Conservation (phyloP, 139 green algal genomes). For the Choricystis sp. region DNA sequence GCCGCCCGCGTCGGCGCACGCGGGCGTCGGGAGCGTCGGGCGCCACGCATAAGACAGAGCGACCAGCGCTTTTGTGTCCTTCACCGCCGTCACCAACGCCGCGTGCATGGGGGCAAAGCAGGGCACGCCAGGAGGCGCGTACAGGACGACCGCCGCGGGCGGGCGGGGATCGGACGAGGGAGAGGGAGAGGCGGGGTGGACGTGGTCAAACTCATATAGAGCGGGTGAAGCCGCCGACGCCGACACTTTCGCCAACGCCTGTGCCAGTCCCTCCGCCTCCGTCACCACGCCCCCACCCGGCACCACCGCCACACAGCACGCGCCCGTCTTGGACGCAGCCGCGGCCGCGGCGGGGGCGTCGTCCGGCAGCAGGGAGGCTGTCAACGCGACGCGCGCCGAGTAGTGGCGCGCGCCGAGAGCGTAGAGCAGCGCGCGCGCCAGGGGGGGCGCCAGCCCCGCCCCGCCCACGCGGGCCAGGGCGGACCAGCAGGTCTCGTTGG, state of each 20-base stretch:
- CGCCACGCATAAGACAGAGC: conserved; percentile 37
- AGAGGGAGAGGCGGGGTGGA: conserved; percentile 8
- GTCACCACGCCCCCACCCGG: conserved; percentile 5
- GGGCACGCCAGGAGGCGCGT: conserved; percentile 31
- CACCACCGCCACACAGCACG: conserved; percentile 36
- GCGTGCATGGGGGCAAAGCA: conserved; percentile 43
- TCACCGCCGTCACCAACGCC: conserved; percentile 12
- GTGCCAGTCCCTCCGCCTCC: conserved; percentile 3
- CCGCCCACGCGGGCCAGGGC: not conserved
- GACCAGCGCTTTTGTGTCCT: too few species aligned
- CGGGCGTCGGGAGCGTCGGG: conserved; percentile 27
- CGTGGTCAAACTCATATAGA: conserved; percentile 43
- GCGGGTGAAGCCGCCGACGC: not conserved
- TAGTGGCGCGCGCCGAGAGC: conserved; percentile 47
- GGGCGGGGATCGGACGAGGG: too few species aligned
- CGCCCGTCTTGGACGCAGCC: not conserved
- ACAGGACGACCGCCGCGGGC: conserved; percentile 25
- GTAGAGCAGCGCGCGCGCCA: conserved; percentile 25
- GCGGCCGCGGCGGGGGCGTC: conserved; percentile 5
- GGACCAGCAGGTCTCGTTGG: conserved; percentile 13
- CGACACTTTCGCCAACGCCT: conserved; percentile 1
- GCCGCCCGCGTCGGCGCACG: conserved; percentile 1
- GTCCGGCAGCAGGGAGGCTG: conserved; percentile 22
- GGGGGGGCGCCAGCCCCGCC: not conserved
- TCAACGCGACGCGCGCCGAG: conserved; percentile 44